Percentiles rank a stretch among this genome's conserved stretches.
Evolutionary conservation across 2,329 filamentous ascomycete species (phyloP).

Genomic region (Chaetomiaceae sp.): DNA sequence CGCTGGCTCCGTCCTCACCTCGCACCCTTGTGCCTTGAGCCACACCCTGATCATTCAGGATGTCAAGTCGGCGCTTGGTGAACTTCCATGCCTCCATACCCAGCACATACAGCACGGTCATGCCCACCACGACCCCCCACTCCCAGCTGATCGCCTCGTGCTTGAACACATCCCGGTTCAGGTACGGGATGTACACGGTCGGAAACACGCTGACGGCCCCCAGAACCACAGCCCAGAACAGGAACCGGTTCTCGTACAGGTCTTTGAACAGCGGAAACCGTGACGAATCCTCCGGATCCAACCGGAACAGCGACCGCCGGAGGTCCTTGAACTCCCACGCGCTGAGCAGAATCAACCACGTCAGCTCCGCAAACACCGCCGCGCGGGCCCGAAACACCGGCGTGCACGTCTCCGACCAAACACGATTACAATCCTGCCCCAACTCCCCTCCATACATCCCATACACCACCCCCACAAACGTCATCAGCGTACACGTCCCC

Average conservation of each 20-base stretch:
- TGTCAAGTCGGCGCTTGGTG: slow-evolving; percentile 51
- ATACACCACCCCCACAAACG: slow-evolving; percentile 60
- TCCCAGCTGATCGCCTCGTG: slow-evolving; percentile 68
- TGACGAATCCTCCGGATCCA: slow-evolving; percentile 48
- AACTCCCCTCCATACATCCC: slow-evolving; percentile 50
- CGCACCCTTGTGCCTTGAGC: slow-evolving; percentile 47
- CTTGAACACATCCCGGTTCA: slow-evolving; percentile 67
- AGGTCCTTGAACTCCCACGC: slow-evolving; percentile 75
- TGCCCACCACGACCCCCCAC: slow-evolving; percentile 62
- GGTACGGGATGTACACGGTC: slow-evolving; percentile 64
- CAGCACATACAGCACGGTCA: slow-evolving; percentile 56
- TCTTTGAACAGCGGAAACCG: slow-evolving; percentile 53
- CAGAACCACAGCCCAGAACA: slow-evolving; percentile 60
- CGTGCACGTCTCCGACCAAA: slow-evolving; percentile 48
- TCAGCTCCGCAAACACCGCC: slow-evolving; percentile 66
- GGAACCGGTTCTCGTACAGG: slow-evolving; percentile 62
- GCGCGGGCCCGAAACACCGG: slow-evolving; percentile 65
- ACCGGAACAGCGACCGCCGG: slow-evolving; percentile 63
- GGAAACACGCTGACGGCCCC: slow-evolving; percentile 59
- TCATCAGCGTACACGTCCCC: slow-evolving; percentile 59
- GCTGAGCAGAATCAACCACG: slow-evolving; percentile 66
- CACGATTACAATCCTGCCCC: slow-evolving; percentile 57
- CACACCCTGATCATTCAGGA: slow-evolving; percentile 48
- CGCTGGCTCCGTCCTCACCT: slow-evolving; percentile 41
- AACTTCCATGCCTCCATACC: slow-evolving; percentile 69